These are phyloP conservation scores for Phlegmacium glaucopus DNA, from an alignment of 768 basidiomycete species.

Conservation along the genomic window DNA sequence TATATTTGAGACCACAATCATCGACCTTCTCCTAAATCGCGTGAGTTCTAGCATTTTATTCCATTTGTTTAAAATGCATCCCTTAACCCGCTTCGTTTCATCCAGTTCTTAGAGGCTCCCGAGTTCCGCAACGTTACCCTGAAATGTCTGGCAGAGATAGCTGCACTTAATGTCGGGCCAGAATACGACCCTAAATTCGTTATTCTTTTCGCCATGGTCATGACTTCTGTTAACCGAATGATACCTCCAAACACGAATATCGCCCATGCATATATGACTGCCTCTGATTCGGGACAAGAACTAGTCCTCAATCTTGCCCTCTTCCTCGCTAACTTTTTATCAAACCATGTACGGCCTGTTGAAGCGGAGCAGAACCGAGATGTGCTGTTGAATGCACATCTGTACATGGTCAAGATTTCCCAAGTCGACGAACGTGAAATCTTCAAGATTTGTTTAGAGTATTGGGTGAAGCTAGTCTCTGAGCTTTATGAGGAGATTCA, in stretches of 20 bases:
- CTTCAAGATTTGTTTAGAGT: constrained; percentile 98
- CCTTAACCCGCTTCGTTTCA: constrained; percentile 8
- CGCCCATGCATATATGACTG: constrained; percentile 84
- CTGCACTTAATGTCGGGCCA: constrained; percentile 87
- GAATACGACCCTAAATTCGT: constrained; percentile 99
- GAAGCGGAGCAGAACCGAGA: constrained; percentile 90
- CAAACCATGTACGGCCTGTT: constrained; percentile 89
- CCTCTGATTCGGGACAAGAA: constrained; percentile 91
- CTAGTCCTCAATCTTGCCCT: constrained; percentile 95
- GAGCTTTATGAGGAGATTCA: constrained; percentile 98
- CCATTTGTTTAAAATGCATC: background rate
- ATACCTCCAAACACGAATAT: constrained; percentile 95
- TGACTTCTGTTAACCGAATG: constrained; percentile 97
- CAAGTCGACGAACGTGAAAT: constrained; percentile 98
- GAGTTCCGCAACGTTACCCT: constrained; percentile 97
- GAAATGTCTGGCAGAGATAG: constrained; percentile 96
- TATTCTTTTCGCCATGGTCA: constrained; percentile 95
- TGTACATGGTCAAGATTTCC: constrained; percentile 98
- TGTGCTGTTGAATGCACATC: constrained; percentile 91
- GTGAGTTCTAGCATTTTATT: constrained; percentile 45
- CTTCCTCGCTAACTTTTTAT: constrained; percentile 97
- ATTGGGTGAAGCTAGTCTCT: constrained; percentile 94
- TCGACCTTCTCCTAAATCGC: constrained; percentile 87
- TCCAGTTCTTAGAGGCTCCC: constrained; percentile 91
- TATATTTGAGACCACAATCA: constrained; percentile 97